Base-by-base conservation (phyloP, 345 rosid genomes). In the Lepidium didymum region DNA sequence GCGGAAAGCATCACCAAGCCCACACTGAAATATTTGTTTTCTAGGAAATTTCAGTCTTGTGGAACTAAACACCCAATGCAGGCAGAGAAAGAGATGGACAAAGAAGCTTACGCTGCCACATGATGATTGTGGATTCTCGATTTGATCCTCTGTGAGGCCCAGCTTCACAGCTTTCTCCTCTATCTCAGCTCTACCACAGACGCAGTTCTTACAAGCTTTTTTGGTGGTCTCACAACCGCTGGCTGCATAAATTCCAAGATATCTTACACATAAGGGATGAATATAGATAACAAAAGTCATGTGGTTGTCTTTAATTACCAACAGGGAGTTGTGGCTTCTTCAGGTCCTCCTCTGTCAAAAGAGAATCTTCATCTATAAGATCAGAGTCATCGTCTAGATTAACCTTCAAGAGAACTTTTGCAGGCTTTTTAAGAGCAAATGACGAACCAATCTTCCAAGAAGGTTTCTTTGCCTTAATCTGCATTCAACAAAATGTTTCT, bases 141-240 rank as follows among this genome's bases (percentile, higher is more conserved):
- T 61, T 61, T 95, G 96, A 73, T 95, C 97, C 75, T 71, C 74
- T 8, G 92, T 82, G 69, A 82, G 75, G 3, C 82, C 96, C 43
- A 87, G 67, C 82, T 86, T 89, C 64, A 79, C 76, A 42, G 87
- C 97, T 75, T 82, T 87, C 80, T 85, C 96, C 81, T 95, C 96
- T 34, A 52, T 85, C 80, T 94, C 99, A 33, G 96, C 97, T 77
- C 99, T 87, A n/a, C 99, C 99, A 74, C 99, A 94, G 0, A 78
- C 82, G 35, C 99, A 94, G 76, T 87, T 94, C 81, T 87, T 91
- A 87, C 97, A 94, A 62, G 99, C 99, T 81, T 91, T 94, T 79
- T 86, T 87, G 9, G 93, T 81, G 84, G 82, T 81, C 66, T 87
- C 97, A 37, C 97, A 95, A 73, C 89, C 97, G 18, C 84, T 90